Conservation (phyloP, 495 filamentous ascomycete species). For the Hamigera avellanea region DNA sequence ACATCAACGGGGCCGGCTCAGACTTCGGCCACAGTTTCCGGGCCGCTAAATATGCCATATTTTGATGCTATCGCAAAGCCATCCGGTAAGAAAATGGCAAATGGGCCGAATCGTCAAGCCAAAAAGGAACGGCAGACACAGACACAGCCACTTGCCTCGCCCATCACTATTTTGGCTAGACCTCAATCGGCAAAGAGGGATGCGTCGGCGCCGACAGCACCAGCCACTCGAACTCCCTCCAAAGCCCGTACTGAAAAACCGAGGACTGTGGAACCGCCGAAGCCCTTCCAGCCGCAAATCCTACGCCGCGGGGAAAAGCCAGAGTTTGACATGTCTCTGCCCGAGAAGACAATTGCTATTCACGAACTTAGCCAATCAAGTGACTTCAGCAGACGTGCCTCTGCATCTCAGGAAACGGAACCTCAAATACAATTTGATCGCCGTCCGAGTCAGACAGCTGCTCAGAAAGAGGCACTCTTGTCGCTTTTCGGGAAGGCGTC, state of each 20-base stretch:
- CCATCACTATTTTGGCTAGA: slow-evolving; percentile 33
- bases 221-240: slow-evolving; percentile 8
- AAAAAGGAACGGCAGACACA: slow-evolving; percentile 11
- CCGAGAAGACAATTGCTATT: slow-evolving; percentile 9
- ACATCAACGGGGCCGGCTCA: slow-evolving; percentile 7
- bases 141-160: slow-evolving; percentile 19
- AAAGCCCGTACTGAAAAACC: slow-evolving; percentile 8
- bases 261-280: slow-evolving; percentile 21
- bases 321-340: slow-evolving; percentile 14
- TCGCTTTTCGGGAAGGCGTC: slow-evolving; percentile 58
- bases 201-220: slow-evolving; percentile 6
- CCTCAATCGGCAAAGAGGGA: slow-evolving; percentile 27
- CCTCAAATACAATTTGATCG: slow-evolving; percentile 20
- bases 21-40: slow-evolving; percentile 38
- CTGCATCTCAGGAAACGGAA: background rate
- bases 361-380: slow-evolving; percentile 5
- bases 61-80: slow-evolving; percentile 28
- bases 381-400: slow-evolving; percentile 1
- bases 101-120: slow-evolving; percentile 13
- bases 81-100: slow-evolving; percentile 8
- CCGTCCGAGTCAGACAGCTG: slow-evolving; percentile 35
- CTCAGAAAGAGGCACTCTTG: slow-evolving; percentile 58
- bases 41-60: slow-evolving; percentile 38
- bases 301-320: slow-evolving; percentile 40
- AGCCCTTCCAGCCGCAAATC: slow-evolving; percentile 49